These are phyloP conservation scores for Magnusiomyces ingens DNA, from an alignment of 1,139 yeast species.

Conservation along the genomic window DNA sequence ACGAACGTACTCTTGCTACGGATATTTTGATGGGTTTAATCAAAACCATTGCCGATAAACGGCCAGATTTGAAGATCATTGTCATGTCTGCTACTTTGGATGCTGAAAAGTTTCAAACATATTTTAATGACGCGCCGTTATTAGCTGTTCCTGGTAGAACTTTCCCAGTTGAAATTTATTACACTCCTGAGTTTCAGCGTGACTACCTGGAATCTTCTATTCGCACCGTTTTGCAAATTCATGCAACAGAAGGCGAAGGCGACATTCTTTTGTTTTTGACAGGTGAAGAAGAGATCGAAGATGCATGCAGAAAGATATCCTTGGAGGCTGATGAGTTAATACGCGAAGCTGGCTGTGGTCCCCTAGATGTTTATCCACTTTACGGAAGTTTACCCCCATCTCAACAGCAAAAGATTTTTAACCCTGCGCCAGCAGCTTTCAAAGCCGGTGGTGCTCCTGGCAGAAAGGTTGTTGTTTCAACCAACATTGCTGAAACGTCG, in stretches of 20 bases:
- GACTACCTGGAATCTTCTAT: conserved; percentile 94
- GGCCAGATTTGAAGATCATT: conserved; percentile 85
- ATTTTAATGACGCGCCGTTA: conserved; percentile 86
- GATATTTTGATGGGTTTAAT: conserved; percentile 94
- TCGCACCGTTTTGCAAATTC: conserved; percentile 90
- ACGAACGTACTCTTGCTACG: conserved; percentile 93
- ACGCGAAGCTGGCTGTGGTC: conserved; percentile 87
- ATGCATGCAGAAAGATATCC: conserved; percentile 82
- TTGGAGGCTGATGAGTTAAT: conserved; percentile 83
- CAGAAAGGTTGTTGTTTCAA: conserved; percentile 86
- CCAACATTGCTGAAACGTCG: conserved; percentile 97
- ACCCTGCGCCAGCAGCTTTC: conserved; percentile 68
- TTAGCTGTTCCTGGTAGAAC: conserved; percentile 98
- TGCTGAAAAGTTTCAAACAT: conserved; percentile 89
- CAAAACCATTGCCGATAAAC: conserved; percentile 69
- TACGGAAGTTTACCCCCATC: conserved; percentile 95
- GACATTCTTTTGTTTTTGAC: conserved; percentile 84
- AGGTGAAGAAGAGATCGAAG: conserved; percentile 98
- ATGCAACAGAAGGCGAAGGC: conserved; percentile 92
- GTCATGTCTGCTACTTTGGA: conserved; percentile 98
- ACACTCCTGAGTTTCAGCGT: conserved; percentile 93
- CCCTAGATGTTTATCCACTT: conserved; percentile 79
- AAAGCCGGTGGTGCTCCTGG: conserved; percentile 78
- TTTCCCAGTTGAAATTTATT: conserved; percentile 92
- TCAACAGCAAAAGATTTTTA: conserved; percentile 89